phyloP scores from a whole-genome alignment of 2,329 filamentous ascomycete genomes.

The Xenoacremonium recifei region DNA sequence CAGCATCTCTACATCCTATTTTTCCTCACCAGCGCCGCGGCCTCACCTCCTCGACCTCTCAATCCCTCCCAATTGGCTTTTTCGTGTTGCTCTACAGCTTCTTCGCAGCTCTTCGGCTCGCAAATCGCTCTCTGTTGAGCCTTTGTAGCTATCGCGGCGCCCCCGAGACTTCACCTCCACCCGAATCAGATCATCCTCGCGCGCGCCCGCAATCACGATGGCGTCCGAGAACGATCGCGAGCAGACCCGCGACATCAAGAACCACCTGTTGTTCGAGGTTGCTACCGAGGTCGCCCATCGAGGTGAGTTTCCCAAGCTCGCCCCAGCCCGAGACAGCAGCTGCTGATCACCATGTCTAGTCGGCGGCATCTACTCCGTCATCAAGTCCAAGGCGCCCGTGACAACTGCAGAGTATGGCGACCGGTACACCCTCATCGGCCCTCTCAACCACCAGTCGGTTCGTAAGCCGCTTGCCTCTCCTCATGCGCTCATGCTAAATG shows the following conservation, averaged over 20 bases:
- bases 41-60: constrained; percentile 19
- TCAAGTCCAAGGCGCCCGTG: constrained; percentile 98
- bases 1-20: constrained; percentile 21
- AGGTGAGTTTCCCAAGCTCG: constrained; percentile 53
- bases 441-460: constrained; percentile 88
- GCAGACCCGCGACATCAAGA: constrained; percentile 73
- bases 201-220: constrained; percentile 36
- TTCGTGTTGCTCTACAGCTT: constrained; percentile 20
- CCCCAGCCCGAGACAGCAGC: constrained; percentile 3
- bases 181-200: constrained; percentile 20
- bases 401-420: constrained; percentile 99
- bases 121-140: constrained; percentile 14
- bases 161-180: constrained; percentile 9
- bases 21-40: constrained; percentile 18
- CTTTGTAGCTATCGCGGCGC: constrained; percentile 10
- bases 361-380: constrained; percentile 97
- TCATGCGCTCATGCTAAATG: constrained; percentile 7
- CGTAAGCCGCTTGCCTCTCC: constrained; percentile 28
- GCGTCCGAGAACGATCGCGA: constrained; percentile 35
- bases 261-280: constrained; percentile 94
- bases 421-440: constrained; percentile 91
- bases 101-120: too few species aligned
- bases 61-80: constrained; percentile 25
- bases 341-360: constrained; percentile 52
- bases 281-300: constrained; percentile 97